Evolutionary conservation across 805 yeast species (phyloP).

Genomic region (Pichia thaimueangensis): DNA sequence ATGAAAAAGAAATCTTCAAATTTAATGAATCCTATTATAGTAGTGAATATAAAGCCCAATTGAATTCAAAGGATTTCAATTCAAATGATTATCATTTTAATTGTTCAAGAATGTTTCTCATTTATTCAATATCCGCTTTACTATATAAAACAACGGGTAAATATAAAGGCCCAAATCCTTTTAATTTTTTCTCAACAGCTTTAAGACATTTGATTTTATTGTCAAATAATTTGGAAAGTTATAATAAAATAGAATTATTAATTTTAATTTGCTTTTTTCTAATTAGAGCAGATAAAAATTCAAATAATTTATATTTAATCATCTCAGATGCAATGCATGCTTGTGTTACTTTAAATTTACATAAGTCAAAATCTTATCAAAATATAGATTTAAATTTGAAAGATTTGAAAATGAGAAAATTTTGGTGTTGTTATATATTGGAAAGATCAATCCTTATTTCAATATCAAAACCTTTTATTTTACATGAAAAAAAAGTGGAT

Average conservation of each 20-base stretch:
- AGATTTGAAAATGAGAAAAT: slow-evolving; percentile 44
- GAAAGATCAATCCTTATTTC: slow-evolving; percentile 59
- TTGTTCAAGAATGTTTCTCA: slow-evolving; percentile 51
- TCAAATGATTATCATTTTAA: slow-evolving; percentile 42
- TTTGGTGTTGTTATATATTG: slow-evolving; percentile 59
- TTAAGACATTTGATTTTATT: slow-evolving; percentile 48
- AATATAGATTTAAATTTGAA: slow-evolving; percentile 21
- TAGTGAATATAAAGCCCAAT: slow-evolving; percentile 11
- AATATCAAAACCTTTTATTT: slow-evolving; percentile 50
- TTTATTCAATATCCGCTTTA: slow-evolving; percentile 46
- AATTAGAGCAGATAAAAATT: slow-evolving; percentile 56
- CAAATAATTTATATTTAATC: slow-evolving; percentile 46
- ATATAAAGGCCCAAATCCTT: slow-evolving; percentile 49
- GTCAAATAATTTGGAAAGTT: slow-evolving; percentile 29
- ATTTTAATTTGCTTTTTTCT: slow-evolving; percentile 48
- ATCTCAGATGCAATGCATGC: slow-evolving; percentile 46
- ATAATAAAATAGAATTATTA: slow-evolving; percentile 47
- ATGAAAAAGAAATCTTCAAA: slow-evolving; percentile 43
- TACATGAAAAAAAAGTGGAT: slow-evolving; percentile 47
- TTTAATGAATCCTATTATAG: slow-evolving; percentile 45
- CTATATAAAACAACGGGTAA: slow-evolving; percentile 50
- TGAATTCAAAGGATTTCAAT: slow-evolving; percentile 14
- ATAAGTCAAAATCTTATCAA: slow-evolving; percentile 32
- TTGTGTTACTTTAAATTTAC: slow-evolving; percentile 33
- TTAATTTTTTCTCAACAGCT: slow-evolving; percentile 53